phyloP scores from a whole-genome alignment of 805 yeast genomes.

The Starmerella asiatica region DNA sequence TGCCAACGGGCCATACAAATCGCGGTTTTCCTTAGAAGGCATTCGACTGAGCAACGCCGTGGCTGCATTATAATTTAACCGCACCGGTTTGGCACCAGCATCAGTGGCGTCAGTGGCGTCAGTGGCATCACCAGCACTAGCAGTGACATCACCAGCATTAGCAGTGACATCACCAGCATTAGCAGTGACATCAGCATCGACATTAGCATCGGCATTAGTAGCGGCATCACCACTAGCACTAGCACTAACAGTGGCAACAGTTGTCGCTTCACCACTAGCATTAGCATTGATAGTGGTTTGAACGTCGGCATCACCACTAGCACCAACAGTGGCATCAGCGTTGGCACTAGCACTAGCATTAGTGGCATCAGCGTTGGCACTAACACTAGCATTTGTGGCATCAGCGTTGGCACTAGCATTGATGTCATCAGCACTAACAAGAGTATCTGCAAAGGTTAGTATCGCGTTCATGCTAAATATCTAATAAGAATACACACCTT shows the following conservation, averaged over 20 bases:
- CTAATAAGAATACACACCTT: conserved; percentile 22
- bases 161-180: background rate
- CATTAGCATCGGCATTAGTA: background rate
- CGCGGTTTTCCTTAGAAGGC: background rate
- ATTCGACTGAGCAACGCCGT: background rate
- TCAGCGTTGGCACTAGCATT: no score
- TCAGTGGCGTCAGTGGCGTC: background rate
- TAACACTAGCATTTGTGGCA: no score
- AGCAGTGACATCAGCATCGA: background rate
- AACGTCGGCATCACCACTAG: background rate
- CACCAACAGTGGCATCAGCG: background rate
- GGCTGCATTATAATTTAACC: background rate
- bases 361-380: no score
- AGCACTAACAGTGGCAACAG: background rate
- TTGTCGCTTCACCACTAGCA: no score
- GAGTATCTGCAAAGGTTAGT: background rate
- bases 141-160: conserved; percentile 1
- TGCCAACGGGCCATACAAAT: conserved; percentile 4
- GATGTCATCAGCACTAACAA: no score
- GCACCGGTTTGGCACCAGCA: background rate
- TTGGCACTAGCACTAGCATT: no score
- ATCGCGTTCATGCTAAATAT: background rate
- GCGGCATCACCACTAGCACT: background rate
- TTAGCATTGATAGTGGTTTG: no score
- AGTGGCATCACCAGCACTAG: background rate